These are phyloP conservation scores for Plasmopara viticola DNA, from an alignment of 352 stramenopile genomes.

Conservation along the genomic window DNA sequence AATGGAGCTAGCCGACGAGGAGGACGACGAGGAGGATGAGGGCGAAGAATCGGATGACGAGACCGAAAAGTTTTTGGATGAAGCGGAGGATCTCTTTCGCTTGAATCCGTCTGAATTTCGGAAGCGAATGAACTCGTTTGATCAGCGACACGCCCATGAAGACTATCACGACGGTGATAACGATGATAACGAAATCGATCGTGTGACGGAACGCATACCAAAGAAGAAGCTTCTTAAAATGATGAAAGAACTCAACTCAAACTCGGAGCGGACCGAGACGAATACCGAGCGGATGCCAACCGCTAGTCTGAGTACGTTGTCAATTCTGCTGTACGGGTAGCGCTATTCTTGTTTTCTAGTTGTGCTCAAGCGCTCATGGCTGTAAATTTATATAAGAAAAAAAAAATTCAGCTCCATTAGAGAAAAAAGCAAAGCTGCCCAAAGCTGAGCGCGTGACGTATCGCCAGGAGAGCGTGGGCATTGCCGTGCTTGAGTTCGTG, in stretches of 20 bases:
- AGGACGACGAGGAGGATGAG: slow-evolving; percentile 33
- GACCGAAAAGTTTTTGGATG: slow-evolving; percentile 58
- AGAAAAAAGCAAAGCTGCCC: slow-evolving; percentile 62
- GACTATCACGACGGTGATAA: slow-evolving; percentile 25
- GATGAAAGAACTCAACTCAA: slow-evolving; percentile 53
- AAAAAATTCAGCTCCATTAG: slow-evolving; percentile 57
- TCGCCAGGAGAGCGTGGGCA: slow-evolving; percentile 65
- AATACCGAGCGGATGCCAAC: slow-evolving; percentile 45
- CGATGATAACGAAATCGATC: slow-evolving; percentile 45
- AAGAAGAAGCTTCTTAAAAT: slow-evolving; percentile 68
- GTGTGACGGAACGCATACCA: slow-evolving; percentile 56
- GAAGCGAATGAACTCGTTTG: slow-evolving; percentile 44
- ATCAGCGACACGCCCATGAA: slow-evolving; percentile 35
- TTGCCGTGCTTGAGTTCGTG: slow-evolving; percentile 58
- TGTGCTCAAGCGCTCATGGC: not conserved
- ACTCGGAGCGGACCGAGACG: slow-evolving; percentile 27
- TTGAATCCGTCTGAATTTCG: slow-evolving; percentile 58
- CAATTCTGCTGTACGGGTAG: not conserved
- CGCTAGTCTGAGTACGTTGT: slow-evolving; percentile 37
- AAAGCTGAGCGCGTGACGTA: slow-evolving; percentile 63
- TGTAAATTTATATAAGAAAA: slow-evolving; percentile 33
- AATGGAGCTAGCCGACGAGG: slow-evolving; percentile 26
- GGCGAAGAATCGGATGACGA: slow-evolving; percentile 45
- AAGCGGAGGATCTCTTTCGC: slow-evolving; percentile 63
- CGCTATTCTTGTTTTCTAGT: slow-evolving; percentile 1